Percentiles rank a stretch among this genome's conserved stretches.
These are phyloP conservation scores for Allium fistulosum DNA, from an alignment of 106 monocot species.

Conservation along the genomic window DNA sequence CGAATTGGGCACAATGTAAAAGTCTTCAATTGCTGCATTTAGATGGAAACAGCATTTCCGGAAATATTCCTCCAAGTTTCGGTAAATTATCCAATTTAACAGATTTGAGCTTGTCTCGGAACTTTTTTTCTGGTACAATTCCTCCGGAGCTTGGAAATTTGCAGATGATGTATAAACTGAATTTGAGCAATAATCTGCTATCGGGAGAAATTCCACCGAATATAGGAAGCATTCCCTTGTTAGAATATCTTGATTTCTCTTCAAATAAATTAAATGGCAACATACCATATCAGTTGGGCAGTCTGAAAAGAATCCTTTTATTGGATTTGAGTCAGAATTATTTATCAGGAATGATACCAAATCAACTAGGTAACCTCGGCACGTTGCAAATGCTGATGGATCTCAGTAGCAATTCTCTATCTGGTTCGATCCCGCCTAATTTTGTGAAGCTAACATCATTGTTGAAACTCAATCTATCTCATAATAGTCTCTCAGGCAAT, in stretches of 20 bases:
- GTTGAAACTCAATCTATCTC: conserved; percentile 53
- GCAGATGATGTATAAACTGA: conserved; percentile 26
- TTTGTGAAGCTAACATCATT: conserved; percentile 35
- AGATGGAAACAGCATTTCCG: conserved; percentile 38
- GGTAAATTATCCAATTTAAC: conserved; percentile 18
- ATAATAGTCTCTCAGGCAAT: conserved; percentile 45
- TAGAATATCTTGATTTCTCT: conserved; percentile 42
- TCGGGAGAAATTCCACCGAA: conserved; percentile 33
- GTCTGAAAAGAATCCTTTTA: conserved; percentile 1
- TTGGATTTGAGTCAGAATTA: conserved; percentile 28
- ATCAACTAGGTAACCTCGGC: conserved; percentile 36
- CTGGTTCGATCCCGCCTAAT: conserved; percentile 46
- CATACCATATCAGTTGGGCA: conserved; percentile 35
- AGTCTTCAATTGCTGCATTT: conserved; percentile 29
- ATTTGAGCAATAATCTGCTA: conserved; percentile 38
- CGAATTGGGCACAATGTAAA: conserved; percentile 49
- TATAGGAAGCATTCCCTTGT: conserved; percentile 12
- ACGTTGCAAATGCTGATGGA: conserved; percentile 39
- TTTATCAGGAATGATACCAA: conserved; percentile 44
- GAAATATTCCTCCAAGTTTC: conserved; percentile 30
- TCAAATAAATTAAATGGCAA: conserved; percentile 34
- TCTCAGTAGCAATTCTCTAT: conserved; percentile 52
- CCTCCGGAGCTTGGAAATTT: conserved; percentile 30
- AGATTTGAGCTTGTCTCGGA: conserved; percentile 31
- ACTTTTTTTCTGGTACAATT: conserved; percentile 39